These are phyloP conservation scores for Pythium oligandrum DNA, from an alignment of 352 stramenopile species.

Conservation along the genomic window DNA sequence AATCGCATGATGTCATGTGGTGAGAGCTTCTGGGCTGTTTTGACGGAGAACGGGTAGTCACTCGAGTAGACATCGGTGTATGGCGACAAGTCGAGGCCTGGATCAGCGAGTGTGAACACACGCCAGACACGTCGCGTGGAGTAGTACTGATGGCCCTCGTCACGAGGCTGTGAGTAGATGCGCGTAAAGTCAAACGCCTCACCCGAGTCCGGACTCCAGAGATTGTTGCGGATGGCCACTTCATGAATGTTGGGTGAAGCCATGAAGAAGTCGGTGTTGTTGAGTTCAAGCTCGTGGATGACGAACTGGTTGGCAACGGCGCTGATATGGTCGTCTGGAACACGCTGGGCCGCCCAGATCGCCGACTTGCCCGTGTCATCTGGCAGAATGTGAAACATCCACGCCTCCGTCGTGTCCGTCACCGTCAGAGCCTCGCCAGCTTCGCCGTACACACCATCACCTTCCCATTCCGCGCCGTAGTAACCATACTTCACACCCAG, in stretches of 20 bases:
- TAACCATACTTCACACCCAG: constrained; percentile 91
- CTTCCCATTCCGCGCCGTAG: constrained; percentile 88
- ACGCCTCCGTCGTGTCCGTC: constrained; percentile 88
- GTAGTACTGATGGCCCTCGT: constrained; percentile 68
- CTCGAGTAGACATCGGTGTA: constrained; percentile 67
- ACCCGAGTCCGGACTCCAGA: constrained; percentile 58
- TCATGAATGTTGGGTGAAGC: constrained; percentile 85
- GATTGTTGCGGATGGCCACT: constrained; percentile 78
- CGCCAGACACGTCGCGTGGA: constrained; percentile 89
- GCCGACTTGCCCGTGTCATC: constrained; percentile 91
- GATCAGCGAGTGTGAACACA: constrained; percentile 79
- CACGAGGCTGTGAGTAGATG: constrained; percentile 70
- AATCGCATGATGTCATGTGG: constrained; percentile 88
- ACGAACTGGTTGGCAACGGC: constrained; percentile 94
- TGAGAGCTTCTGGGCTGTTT: constrained; percentile 43
- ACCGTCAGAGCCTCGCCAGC: constrained; percentile 89
- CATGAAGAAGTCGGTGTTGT: constrained; percentile 79
- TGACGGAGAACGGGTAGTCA: constrained; percentile 87
- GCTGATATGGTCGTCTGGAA: constrained; percentile 82
- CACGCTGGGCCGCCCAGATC: constrained; percentile 91
- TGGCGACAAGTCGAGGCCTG: constrained; percentile 60
- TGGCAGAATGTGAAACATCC: constrained; percentile 95
- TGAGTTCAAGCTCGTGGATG: constrained; percentile 85
- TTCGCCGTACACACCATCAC: constrained; percentile 48
- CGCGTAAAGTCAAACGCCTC: constrained; percentile 87